Conservation (phyloP, 1,284 basidiomycete genomes). For the Golubevia sp. region DNA sequence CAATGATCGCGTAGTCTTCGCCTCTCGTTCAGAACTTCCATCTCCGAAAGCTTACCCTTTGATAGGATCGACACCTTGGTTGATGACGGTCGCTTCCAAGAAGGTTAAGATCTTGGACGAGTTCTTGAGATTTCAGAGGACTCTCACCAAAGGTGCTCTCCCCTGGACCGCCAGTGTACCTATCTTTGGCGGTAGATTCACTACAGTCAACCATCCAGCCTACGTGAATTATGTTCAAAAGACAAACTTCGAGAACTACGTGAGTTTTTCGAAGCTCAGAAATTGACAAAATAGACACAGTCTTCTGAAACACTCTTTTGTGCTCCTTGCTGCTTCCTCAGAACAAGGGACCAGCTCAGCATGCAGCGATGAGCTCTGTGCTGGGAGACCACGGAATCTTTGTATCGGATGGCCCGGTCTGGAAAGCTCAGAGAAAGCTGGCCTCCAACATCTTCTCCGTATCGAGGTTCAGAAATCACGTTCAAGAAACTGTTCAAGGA, state of each 20-base stretch:
- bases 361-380: constrained; percentile 3
- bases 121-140: too few species aligned
- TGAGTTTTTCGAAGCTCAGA: constrained; percentile 3
- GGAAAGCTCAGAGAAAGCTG: constrained; percentile 42
- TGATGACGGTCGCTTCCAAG: too few species aligned
- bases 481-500: constrained; percentile 34
- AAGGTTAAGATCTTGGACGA: too few species aligned
- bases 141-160: too few species aligned
- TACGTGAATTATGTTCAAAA: constrained; percentile 56
- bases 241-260: constrained; percentile 54
- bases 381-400: constrained; percentile 38
- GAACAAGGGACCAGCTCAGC: not conserved
- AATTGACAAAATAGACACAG: not conserved
- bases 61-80: too few species aligned
- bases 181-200: constrained; percentile 20
- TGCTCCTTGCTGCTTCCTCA: not conserved
- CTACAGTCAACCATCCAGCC: constrained; percentile 27
- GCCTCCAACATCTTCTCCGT: constrained; percentile 23
- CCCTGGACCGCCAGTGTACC: too few species aligned
- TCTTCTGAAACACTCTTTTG: constrained; percentile 21
- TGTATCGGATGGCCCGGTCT: constrained; percentile 44
- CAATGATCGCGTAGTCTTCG: too few species aligned
- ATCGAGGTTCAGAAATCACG: constrained; percentile 30
- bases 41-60: too few species aligned
- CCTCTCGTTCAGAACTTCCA: too few species aligned